Percentiles rank a stretch among this genome's conserved stretches.
phyloP scores from a whole-genome alignment of 805 yeast species.

The Candida chauliodis region DNA sequence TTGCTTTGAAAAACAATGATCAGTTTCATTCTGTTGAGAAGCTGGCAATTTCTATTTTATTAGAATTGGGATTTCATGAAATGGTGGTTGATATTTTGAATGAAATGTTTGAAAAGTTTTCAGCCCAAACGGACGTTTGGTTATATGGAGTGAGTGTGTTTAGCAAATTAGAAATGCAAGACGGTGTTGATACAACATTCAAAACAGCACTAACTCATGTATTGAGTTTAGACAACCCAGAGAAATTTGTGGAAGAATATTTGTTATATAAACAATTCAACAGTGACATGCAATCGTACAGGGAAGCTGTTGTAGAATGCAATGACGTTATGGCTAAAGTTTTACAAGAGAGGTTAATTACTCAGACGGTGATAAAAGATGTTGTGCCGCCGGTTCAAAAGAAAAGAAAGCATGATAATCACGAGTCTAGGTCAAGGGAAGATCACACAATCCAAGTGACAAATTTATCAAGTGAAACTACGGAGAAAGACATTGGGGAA shows the following conservation, averaged over 20 bases:
- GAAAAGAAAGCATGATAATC: constrained; percentile 10
- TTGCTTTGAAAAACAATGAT: constrained; percentile 22
- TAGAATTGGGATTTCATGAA: constrained; percentile 23
- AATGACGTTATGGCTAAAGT: constrained; percentile 16
- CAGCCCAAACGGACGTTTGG: constrained; percentile 47
- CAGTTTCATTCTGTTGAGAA: constrained; percentile 44
- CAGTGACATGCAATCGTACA: constrained; percentile 25
- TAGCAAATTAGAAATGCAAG: constrained; percentile 5
- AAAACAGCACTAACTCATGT: constrained; percentile 25
- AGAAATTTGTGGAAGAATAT: constrained; percentile 45
- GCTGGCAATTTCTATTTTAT: constrained; percentile 31
- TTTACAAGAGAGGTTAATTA: background rate
- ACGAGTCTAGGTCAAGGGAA: constrained; percentile 51
- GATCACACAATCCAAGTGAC: constrained; percentile 51
- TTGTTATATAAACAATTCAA: constrained; percentile 29
- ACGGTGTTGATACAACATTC: constrained; percentile 24
- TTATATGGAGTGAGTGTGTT: constrained; percentile 16
- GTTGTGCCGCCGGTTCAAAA: background rate
- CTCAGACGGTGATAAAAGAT: background rate
- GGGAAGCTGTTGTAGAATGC: constrained; percentile 20
- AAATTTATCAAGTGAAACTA: constrained; percentile 39
- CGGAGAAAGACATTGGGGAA: constrained; percentile 34
- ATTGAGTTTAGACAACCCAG: constrained; percentile 46
- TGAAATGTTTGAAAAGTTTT: constrained; percentile 21
- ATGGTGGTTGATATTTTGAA: constrained; percentile 23